phyloP scores from a whole-genome alignment of 2,329 filamentous ascomycete species.

The Rhytidhysteron rufulum region DNA sequence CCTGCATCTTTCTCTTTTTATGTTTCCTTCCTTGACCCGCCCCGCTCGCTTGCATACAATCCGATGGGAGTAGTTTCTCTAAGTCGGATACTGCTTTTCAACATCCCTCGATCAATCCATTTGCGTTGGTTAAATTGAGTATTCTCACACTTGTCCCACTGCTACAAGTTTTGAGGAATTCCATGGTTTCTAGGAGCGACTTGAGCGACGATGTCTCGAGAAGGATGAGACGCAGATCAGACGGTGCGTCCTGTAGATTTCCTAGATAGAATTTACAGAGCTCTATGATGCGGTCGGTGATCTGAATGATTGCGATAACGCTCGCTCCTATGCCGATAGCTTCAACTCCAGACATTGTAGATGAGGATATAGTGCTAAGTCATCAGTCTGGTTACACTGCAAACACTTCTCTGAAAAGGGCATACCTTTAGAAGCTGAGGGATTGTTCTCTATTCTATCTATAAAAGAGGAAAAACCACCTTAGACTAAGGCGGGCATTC shows the following conservation, averaged over 20 bases:
- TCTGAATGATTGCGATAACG: constrained; percentile 6
- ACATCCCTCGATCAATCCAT: constrained; percentile 5
- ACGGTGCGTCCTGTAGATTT: constrained; percentile 2
- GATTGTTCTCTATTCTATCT: too few relatives aligned
- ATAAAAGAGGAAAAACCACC: too few relatives aligned
- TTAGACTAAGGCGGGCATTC: too few relatives aligned
- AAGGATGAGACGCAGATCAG: constrained; percentile 5
- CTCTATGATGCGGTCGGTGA: constrained; percentile 1
- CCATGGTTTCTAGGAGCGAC: constrained; percentile 4
- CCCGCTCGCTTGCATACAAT: background rate
- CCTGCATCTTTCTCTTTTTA: constrained; percentile 5
- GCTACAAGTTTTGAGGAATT: constrained; percentile 1
- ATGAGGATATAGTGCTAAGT: too few relatives aligned
- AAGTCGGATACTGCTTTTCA: background rate
- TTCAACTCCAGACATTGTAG: too few relatives aligned
- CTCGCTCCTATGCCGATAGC: constrained; percentile 4
- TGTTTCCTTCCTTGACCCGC: too few relatives aligned
- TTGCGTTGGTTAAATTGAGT: background rate
- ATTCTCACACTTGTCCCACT: background rate
- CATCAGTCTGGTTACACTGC: too few relatives aligned
- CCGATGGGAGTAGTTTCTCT: constrained; percentile 2
- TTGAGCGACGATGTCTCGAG: constrained; percentile 5
- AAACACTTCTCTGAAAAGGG: too few relatives aligned
- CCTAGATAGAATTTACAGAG: constrained; percentile 6
- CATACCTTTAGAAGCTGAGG: too few relatives aligned